Base-by-base conservation (phyloP, 2,329 filamentous ascomycete genomes). In the Penicillium sp. region DNA sequence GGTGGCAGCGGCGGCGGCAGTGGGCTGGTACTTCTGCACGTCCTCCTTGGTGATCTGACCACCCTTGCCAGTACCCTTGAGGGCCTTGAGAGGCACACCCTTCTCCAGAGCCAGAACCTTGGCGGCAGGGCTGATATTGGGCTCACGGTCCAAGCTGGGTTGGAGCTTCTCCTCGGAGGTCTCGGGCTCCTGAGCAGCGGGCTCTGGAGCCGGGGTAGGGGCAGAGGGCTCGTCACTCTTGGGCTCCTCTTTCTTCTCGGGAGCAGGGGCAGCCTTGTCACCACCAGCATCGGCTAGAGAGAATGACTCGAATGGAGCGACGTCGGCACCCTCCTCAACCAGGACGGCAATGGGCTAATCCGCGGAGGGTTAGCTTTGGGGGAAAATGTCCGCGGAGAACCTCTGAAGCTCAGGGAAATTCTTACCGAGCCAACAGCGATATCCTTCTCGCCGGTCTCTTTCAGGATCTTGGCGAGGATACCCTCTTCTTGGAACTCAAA, bases 401-500 rank as follows among this genome's bases (percentile, higher is more conserved):
- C 15, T 18, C 20, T 20, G 33, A 20, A 54, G 42, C 33, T 55
- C 51, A 53, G 56, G 53, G 51, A 45, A 56, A 64, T 46, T 83
- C 89, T 78, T 83, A 98, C 93, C 75, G 87, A 93, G 72, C 93
- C 93, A 65, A 98, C 90, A 27, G 92, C 73, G 55, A 98, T 78
- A 71, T 98, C 93, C 80, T 97, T 98, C 74, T 86, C 87, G 59
- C 95, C 95, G 53, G 87, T 86, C 40, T 95, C 88, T 78, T 90
- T 93, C 67, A 98, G 79, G 57, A 97, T 81, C 81, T 95, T 95
- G 66, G 93, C 92, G 61, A 98, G 81, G 53, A 95, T 82, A 78
- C 92, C 93, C 71, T 97, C 93, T 68, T 98, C 93, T 76, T 98
- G 93, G 76, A 95, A 97, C 76, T 98, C 93, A 72, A 98, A 97